Conservation (phyloP, 768 basidiomycete species). For the Suillus placidus region DNA sequence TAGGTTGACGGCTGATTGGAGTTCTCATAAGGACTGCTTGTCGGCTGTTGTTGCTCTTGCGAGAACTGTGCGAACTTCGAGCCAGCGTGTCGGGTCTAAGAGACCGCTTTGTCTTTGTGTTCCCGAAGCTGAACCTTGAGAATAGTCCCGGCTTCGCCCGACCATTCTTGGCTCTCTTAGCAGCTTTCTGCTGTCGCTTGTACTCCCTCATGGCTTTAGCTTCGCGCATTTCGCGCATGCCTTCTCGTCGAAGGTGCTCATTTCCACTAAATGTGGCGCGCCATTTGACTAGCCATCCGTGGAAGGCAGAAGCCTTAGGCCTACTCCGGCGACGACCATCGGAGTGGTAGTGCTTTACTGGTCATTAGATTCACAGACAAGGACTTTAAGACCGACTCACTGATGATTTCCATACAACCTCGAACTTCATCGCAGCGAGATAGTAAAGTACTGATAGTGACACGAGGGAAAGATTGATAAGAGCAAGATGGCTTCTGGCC, state of each 20-base stretch:
- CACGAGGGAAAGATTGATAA: background rate
- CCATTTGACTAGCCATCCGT: conserved; percentile 82
- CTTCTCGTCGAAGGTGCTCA: conserved; percentile 62
- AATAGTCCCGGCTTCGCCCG: conserved; percentile 26
- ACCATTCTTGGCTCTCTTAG: conserved; percentile 21
- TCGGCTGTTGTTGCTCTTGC: conserved; percentile 17
- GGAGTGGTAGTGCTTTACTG: conserved; percentile 35
- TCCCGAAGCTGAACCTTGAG: conserved; percentile 28
- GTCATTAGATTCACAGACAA: conserved; percentile 7
- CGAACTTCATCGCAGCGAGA: conserved; percentile 21
- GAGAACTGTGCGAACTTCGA: conserved; percentile 14
- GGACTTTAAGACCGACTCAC: conserved; percentile 22
- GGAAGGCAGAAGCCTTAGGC: conserved; percentile 59
- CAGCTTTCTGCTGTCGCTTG: conserved; percentile 30
- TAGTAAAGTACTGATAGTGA: background rate
- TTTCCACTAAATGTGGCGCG: conserved; percentile 70
- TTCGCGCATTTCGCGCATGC: conserved; percentile 71
- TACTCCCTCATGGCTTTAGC: conserved; percentile 42
- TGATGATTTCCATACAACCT: conserved; percentile 39
- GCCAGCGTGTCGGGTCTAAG: conserved; percentile 15
- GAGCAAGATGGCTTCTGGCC: background rate
- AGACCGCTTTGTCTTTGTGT: conserved; percentile 15
- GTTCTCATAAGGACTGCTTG: conserved; percentile 2
- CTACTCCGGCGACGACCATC: conserved; percentile 47
- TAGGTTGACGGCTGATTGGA: conserved; percentile 21